Percentiles rank a stretch among this genome's conserved stretches.
Evolutionary conservation across 345 rosid genomes (phyloP).

Genomic region (Microcos paniculata): DNA sequence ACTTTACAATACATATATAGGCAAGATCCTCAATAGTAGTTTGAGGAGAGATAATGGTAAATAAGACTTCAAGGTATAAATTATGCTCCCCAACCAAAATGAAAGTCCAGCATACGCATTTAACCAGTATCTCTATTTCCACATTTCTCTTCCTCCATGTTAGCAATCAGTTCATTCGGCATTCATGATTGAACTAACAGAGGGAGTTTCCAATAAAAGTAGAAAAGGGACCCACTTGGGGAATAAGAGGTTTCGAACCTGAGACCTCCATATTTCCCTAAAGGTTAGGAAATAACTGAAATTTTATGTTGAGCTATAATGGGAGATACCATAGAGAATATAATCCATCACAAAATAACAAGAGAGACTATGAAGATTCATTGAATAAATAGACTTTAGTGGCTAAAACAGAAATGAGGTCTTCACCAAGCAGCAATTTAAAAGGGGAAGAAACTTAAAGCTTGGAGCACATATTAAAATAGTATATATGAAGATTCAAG

Average conservation of each 20-base stretch:
- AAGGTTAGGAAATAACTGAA: not conserved
- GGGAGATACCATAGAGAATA: not conserved
- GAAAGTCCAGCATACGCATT: not conserved
- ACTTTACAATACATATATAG: not conserved
- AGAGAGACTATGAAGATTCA: not conserved
- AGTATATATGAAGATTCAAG: conserved; percentile 4
- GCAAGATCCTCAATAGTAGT: not conserved
- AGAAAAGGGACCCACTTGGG: too few species aligned
- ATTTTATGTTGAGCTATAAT: not conserved
- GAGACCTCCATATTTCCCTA: not conserved
- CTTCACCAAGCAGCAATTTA: not conserved
- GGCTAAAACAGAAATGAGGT: not conserved
- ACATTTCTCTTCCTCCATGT: not conserved
- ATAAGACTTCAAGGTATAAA: not conserved
- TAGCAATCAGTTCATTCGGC: not conserved
- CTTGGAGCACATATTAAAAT: not conserved
- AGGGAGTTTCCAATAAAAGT: too few species aligned
- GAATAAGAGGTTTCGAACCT: too few species aligned
- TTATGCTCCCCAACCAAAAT: not conserved
- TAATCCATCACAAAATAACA: not conserved
- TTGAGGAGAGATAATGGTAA: not conserved
- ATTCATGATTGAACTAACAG: not conserved
- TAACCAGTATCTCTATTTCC: too few species aligned
- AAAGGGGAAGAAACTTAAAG: not conserved
- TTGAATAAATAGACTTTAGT: not conserved